Conservation (phyloP, 768 basidiomycete genomes). For the Amanita rimosa region DNA sequence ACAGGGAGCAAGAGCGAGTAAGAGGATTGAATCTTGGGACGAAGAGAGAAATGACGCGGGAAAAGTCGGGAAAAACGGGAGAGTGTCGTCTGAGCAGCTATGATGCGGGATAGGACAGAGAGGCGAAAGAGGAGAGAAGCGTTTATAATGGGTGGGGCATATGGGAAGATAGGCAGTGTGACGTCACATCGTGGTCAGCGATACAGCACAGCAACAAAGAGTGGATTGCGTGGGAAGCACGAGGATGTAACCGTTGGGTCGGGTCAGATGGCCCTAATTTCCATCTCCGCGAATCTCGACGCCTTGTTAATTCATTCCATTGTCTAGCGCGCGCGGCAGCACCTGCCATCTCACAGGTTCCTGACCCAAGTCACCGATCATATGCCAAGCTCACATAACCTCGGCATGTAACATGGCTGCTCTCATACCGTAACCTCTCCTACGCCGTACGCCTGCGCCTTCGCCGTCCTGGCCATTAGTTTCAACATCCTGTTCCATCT, state of each 20-base stretch:
- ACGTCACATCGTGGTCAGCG: slow-evolving; percentile 1
- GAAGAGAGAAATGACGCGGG: too few species aligned
- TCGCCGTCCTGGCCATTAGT: background rate
- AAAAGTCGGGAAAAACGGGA: too few species aligned
- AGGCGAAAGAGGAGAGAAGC: too few species aligned
- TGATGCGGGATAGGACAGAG: too few species aligned
- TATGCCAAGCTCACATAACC: background rate
- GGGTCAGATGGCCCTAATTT: background rate
- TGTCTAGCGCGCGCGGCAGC: background rate
- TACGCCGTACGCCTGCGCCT: background rate
- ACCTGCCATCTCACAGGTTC: background rate
- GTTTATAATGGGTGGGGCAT: slow-evolving; percentile 6
- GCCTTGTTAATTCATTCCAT: background rate
- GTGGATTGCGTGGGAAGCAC: background rate
- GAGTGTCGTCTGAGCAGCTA: too few species aligned
- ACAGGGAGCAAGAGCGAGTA: background rate
- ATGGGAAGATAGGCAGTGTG: background rate
- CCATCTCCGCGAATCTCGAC: slow-evolving; percentile 7
- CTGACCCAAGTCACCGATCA: slow-evolving; percentile 2
- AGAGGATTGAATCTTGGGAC: too few species aligned
- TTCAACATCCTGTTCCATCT: background rate
- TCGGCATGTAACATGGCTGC: too few species aligned
- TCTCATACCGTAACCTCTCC: background rate
- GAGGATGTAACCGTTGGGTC: background rate
- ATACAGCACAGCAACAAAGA: too few species aligned